phyloP scores from a whole-genome alignment of 2,329 filamentous ascomycete genomes.

The Verticillium dahliae region DNA sequence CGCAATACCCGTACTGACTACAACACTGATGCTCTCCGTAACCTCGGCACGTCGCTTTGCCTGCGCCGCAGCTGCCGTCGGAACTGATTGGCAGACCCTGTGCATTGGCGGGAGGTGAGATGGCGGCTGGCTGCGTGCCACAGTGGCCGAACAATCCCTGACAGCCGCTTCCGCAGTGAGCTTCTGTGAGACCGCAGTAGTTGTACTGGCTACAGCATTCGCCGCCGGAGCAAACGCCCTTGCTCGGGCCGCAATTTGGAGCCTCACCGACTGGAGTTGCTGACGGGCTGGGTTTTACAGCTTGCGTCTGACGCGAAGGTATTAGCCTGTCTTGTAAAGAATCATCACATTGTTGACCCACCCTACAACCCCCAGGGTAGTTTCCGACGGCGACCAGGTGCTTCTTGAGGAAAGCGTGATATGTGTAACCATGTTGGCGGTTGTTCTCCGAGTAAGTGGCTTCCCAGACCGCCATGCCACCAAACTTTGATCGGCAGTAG shows the following conservation, averaged over 20 bases:
- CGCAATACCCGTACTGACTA: constrained; percentile 13
- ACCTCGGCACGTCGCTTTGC: constrained; percentile 7
- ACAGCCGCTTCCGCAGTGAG: constrained; percentile 11
- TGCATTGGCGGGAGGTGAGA: not conserved
- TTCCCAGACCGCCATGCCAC: constrained; percentile 23
- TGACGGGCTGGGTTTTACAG: not conserved
- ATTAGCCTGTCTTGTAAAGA: not conserved
- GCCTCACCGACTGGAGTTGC: not conserved
- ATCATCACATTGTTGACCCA: not conserved
- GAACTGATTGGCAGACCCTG: constrained; percentile 6
- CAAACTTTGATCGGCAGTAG: constrained; percentile 18
- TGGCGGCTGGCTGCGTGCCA: not conserved
- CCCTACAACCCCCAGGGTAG: not conserved
- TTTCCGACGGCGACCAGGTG: not conserved
- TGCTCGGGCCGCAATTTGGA: constrained; percentile 3
- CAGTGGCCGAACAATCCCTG: constrained; percentile 11
- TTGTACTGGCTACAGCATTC: constrained; percentile 13
- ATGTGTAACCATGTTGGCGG: not conserved
- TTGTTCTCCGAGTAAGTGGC: constrained; percentile 14
- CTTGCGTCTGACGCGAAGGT: not conserved
- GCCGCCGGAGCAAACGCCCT: constrained; percentile 3
- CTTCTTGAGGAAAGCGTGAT: constrained; percentile 1
- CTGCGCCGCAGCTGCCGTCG: constrained; percentile 8
- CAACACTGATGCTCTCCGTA: constrained; percentile 12
- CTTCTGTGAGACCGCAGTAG: constrained; percentile 9